Base-by-base conservation (phyloP, 352 stramenopile species). In the Phytophthora colocasiae region DNA sequence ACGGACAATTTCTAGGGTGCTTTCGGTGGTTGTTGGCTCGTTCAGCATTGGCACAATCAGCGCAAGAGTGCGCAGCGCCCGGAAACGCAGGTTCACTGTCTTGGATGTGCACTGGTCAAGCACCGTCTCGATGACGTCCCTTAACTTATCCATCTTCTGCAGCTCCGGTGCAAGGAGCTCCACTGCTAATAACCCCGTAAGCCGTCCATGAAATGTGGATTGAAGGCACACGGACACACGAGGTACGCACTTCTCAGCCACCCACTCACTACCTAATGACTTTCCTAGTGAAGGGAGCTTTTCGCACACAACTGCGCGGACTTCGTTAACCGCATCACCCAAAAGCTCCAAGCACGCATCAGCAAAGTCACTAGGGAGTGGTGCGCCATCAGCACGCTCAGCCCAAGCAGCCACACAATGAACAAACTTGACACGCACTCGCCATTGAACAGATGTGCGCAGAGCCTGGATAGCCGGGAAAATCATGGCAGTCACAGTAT, bases 381-480 rank as follows among this genome's bases (percentile, higher is more conserved):
- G 50, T 7, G 78, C 73, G 4, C 80, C 81, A 53, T 93, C 83
- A 0, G 76, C 71, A 48, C 85, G 85, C 52, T 90, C 85, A 4
- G 84, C 83, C 87, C 87, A 96, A 4, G 87, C 84, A 43, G 77
- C 84, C 38, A 96, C 83, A 50, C 89, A 93, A 66, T 96, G 79
- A 38, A 94, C 85, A 72, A 90, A 95, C 49, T 94, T 93, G 22
- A 96, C 81, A 17, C 89, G 89, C 19, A 94, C 83, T 49, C 89
- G 85, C 89, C 89, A 96, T 57, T 91, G 81, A 11, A 73, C 60
- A n/a, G 87, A 93, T 32, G 80, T 74, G 29, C 71, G 73, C 9
- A 95, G 73, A 7, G 81, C 78, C 61, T 91, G 78, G 52, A 95
- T 81, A 6, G 80, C 83, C 0, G 87, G 80, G 19, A 93, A 81